Evolutionary conservation across 495 filamentous ascomycete genomes (phyloP), one percentile per base, ranked within the genome.

Genomic region (Penicillium ochrochloron): DNA sequence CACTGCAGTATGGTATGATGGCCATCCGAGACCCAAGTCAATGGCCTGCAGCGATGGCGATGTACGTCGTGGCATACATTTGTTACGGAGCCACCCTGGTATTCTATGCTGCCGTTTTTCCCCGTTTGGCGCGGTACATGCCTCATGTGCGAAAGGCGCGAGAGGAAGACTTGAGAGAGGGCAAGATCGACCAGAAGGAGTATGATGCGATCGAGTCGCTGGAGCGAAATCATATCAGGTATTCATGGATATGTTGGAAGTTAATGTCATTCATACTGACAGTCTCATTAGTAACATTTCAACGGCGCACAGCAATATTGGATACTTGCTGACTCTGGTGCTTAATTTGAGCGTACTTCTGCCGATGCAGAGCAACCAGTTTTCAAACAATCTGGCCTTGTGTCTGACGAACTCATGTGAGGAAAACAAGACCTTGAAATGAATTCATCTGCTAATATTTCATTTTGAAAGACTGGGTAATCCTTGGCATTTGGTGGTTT

Each of bases 401-500:
- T 79, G 81, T 51, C 52, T 83, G 29, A 83, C 80, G 15, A 83
- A 83, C 60, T 78, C 80, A 50, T 83, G 74, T 76, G 48, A 14
- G 73, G 2, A 44, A 27, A 5, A 25, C 35, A 29, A 21, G 9
- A 4, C 3, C 34, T 12, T 12, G 9, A 33, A 34, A 27, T 0
- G 21, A 2, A 34, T 14, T 8, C 1, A 9, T 17, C 35, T 35
- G 29, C 29, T 61, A n/a, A 65, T n/a, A 39, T 42, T 17, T 9
- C 2, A 5, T 25, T 61, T 5, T 34, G 31, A 37, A 60, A 77
- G 72, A 83, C 63, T 83, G 81, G 82, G 73, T 84, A 7, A 54
- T 83, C 4, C 67, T 84, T 2, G 80, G 81, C 5, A 73, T 84
- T 27, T 83, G 81, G 76, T 83, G 82, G 82, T 83, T 84, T 46